A percentile compares a stretch with the other conserved stretches of the same genome.
These are phyloP conservation scores for Erysimum cheiranthoides DNA, from an alignment of 345 rosid species.

Conservation along the genomic window DNA sequence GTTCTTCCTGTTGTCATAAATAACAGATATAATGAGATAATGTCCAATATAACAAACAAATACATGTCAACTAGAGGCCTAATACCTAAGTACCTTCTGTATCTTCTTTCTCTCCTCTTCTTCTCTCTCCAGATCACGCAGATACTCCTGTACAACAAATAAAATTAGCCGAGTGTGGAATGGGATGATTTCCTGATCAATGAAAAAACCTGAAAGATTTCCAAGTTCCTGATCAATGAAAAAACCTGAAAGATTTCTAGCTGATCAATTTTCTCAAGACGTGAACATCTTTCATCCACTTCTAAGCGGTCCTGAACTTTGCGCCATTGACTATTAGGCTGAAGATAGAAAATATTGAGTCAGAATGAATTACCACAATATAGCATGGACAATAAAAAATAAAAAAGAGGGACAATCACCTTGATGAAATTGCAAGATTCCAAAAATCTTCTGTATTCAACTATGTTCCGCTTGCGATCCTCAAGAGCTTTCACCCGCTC, in stretches of 20 bases:
- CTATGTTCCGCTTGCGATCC: conserved; percentile 75
- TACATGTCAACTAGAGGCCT: conserved; percentile 12
- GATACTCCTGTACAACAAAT: conserved; percentile 68
- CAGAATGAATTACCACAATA: conserved; percentile 29
- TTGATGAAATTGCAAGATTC: conserved; percentile 93
- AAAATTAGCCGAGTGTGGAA: conserved; percentile 43
- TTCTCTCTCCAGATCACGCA: conserved; percentile 82
- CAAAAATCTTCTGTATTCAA: conserved; percentile 76
- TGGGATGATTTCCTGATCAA: conserved; percentile 22
- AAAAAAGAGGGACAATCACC: conserved; percentile 49
- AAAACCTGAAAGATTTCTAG: conserved; percentile 87
- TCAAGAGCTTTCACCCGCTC: conserved; percentile 73
- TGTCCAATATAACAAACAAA: conserved; percentile 27
- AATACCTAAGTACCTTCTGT: conserved; percentile 65
- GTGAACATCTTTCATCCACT: conserved; percentile 87
- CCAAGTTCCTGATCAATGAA: conserved; percentile 39
- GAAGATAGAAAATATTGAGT: conserved; percentile 30
- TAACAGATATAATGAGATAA: conserved; percentile 26
- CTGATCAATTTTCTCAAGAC: conserved; percentile 90
- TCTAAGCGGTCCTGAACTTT: conserved; percentile 94
- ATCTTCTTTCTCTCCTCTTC: conserved; percentile 93
- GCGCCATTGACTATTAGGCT: conserved; percentile 97
- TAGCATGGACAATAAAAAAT: conserved; percentile 15
- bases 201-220: conserved; percentile 77
- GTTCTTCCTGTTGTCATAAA: conserved; percentile 71